phyloP scores from a whole-genome alignment of 768 basidiomycete genomes.

The Russula sp. region DNA sequence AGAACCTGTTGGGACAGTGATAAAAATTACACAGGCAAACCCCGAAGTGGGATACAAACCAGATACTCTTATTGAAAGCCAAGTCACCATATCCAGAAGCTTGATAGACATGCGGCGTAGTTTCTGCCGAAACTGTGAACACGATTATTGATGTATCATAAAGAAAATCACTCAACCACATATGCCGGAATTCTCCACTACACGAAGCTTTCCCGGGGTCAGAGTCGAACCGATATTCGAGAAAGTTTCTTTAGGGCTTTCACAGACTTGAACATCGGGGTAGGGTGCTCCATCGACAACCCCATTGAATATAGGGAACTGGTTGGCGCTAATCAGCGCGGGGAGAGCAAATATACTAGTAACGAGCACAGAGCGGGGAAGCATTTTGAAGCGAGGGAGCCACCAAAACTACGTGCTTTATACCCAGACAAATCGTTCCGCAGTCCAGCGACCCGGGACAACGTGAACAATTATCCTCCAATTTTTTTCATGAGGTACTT shows the following conservation, averaged over 20 bases:
- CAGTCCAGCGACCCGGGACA: too few species aligned
- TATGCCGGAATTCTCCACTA: slow-evolving; percentile 58
- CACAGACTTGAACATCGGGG: background rate
- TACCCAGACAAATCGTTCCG: background rate
- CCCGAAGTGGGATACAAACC: slow-evolving; percentile 37
- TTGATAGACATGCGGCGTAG: slow-evolving; percentile 51
- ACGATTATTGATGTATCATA: background rate
- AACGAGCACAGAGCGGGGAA: slow-evolving; percentile 20
- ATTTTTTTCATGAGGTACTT: too few species aligned
- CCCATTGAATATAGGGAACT: slow-evolving; percentile 40
- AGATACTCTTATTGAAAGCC: slow-evolving; percentile 53
- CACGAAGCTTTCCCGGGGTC: slow-evolving; percentile 50
- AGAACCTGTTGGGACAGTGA: slow-evolving; percentile 48
- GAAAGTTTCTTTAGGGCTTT: background rate
- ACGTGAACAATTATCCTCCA: too few species aligned
- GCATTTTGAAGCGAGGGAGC: slow-evolving; percentile 24
- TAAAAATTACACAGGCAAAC: background rate
- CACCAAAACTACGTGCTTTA: background rate
- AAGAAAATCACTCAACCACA: slow-evolving; percentile 43
- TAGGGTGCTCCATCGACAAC: slow-evolving; percentile 44
- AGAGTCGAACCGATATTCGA: slow-evolving; percentile 20
- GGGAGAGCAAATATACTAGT: slow-evolving; percentile 30
- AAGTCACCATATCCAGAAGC: slow-evolving; percentile 64
- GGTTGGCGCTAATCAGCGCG: slow-evolving; percentile 36
- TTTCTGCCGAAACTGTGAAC: slow-evolving; percentile 40